These are phyloP conservation scores for Colletotrichum musicola DNA, from an alignment of 2,329 filamentous ascomycete genomes.

Conservation along the genomic window DNA sequence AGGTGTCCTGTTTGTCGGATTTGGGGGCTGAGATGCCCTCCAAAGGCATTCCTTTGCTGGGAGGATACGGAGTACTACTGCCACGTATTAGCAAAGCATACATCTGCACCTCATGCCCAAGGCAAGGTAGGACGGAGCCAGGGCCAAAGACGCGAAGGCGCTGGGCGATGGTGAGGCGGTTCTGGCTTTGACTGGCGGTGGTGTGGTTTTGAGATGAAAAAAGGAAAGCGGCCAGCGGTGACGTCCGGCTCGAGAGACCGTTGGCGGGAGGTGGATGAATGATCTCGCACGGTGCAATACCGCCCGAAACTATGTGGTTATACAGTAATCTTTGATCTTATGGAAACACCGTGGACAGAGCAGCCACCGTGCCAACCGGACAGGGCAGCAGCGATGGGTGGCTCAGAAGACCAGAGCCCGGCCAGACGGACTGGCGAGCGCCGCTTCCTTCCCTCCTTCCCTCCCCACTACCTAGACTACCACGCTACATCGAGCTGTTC, in stretches of 20 bases:
- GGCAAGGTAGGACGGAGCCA: neutral
- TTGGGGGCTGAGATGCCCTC: neutral
- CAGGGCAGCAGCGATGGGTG: neutral
- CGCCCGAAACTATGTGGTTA: rapidly evolving
- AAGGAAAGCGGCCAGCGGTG: constrained; percentile 20
- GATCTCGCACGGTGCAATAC: neutral
- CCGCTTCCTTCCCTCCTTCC: constrained; percentile 18
- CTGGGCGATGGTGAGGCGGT: constrained; percentile 18
- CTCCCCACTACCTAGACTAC: neutral
- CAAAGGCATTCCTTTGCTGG: neutral
- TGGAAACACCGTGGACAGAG: neutral
- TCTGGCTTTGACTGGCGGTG: constrained; percentile 19
- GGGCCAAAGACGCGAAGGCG: neutral
- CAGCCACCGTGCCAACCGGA: constrained; percentile 10
- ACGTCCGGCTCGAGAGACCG: constrained; percentile 13
- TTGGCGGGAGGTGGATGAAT: neutral
- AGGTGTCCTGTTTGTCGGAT: neutral
- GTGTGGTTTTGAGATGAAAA: constrained; percentile 27
- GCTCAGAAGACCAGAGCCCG: constrained; percentile 7
- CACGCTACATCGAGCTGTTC: neutral
- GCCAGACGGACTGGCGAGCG: constrained; percentile 21
- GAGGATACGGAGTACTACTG: neutral
- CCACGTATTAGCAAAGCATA: too few relatives aligned
- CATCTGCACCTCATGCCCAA: too few relatives aligned
- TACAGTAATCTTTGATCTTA: neutral